These are phyloP conservation scores for Stylosanthes scabra DNA, from an alignment of 331 rosid species.

Conservation along the genomic window DNA sequence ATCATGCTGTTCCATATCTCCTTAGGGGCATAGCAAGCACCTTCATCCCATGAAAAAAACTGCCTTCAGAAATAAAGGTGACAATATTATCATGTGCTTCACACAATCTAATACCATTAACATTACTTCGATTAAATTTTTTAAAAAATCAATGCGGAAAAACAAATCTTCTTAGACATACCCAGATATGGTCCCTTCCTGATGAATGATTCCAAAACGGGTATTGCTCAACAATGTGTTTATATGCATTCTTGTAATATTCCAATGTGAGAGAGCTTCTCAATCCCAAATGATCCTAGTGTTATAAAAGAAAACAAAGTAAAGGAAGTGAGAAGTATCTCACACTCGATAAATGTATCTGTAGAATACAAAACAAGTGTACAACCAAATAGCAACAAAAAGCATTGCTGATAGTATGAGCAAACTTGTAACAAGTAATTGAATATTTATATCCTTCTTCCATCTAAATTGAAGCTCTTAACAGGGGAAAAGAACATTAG, in stretches of 20 bases:
- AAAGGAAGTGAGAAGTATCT: slow-evolving; percentile 11
- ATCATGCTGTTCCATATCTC: slow-evolving; percentile 99
- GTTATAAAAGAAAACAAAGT: slow-evolving; percentile 27
- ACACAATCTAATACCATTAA: slow-evolving; percentile 15
- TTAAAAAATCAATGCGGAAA: slow-evolving; percentile 6
- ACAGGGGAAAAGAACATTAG: slow-evolving; percentile 23
- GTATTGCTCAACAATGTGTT: slow-evolving; percentile 76
- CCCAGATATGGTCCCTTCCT: slow-evolving; percentile 98
- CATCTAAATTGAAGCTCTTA: slow-evolving; percentile 12
- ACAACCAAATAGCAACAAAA: slow-evolving; percentile 16
- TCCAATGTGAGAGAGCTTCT: slow-evolving; percentile 94
- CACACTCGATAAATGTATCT: background rate
- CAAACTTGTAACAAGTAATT: background rate
- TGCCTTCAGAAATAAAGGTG: slow-evolving; percentile 61
- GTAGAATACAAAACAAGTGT: slow-evolving; percentile 24
- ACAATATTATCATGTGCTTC: slow-evolving; percentile 47
- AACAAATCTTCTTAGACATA: slow-evolving; percentile 46
- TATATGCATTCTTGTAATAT: slow-evolving; percentile 70
- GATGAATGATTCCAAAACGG: slow-evolving; percentile 88
- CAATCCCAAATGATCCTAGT: slow-evolving; percentile 84
- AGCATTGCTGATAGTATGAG: slow-evolving; percentile 28
- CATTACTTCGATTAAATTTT: slow-evolving; percentile 18
- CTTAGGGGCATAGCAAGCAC: slow-evolving; percentile 99
- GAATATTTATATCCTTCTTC: slow-evolving; percentile 10
- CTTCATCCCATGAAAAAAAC: slow-evolving; percentile 99